Evolutionary conservation across 2,329 filamentous ascomycete species (phyloP), one percentile per base, ranked within the genome.

Genomic region (Sporothrix globosa): DNA sequence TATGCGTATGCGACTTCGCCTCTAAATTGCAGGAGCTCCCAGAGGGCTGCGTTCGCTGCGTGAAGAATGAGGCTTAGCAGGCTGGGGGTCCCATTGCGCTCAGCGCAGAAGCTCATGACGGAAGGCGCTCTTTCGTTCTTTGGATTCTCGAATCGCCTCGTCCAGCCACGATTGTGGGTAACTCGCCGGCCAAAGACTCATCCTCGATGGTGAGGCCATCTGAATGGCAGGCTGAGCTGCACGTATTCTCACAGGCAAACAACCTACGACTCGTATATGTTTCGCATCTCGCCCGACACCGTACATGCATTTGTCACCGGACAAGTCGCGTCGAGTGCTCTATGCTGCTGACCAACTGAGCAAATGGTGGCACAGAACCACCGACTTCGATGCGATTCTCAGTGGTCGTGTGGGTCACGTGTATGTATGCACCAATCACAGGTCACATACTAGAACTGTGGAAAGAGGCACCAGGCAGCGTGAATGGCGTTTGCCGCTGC

Each of bases 401-500:
- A n/a, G n/a, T 19, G 17, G 10, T 13, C n/a, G 34, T 24, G 34
- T 60, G 56, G 56, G 56, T 61, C 56, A 61, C 56, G 56, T 61
- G 56, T 2, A 24, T 6, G 13, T 0, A 3, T 44, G 17, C 10
- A 14, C 56, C 56, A 61, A 61, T 61, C 34, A 41, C 34, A 24
- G n/a, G 34, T 30, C 56, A n/a, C 34, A 44, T 2, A 41, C 34
- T 4, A 19, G 56, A n/a, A 41, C 30, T 44, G 34, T 14, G 56
- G 19, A n/a, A 60, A 60, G 56, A 21, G 30, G 34, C 34, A 24
- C n/a, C 14, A 61, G 34, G 56, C 34, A 61, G 56, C 56, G 10
- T 24, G 56, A 61, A 61, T 61, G 56, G 56, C 56, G 56, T 61
- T 61, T 61, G 56, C 56, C 11, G 56, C 56, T 19, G 34, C 56